phyloP scores from a whole-genome alignment of 2,329 filamentous ascomycete species.

The Eutypella sp. region DNA sequence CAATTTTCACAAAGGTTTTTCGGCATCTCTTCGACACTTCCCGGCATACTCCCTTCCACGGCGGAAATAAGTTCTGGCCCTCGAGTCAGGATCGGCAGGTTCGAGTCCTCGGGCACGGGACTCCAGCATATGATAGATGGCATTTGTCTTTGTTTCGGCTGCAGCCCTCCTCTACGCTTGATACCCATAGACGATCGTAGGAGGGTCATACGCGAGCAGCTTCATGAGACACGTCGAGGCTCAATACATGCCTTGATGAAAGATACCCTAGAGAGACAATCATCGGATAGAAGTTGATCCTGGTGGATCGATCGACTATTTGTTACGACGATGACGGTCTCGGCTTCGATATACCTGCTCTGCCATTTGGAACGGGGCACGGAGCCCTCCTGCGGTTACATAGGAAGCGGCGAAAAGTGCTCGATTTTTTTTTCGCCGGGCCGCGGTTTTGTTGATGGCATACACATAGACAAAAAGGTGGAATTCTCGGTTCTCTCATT shows the following conservation, averaged over 20 bases:
- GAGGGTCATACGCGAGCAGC: conserved; percentile 26
- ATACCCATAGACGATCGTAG: conserved; percentile 32
- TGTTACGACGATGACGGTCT: conserved; percentile 30
- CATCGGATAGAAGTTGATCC: conserved; percentile 24
- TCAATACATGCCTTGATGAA: conserved; percentile 22
- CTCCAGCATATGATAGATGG: conserved; percentile 33
- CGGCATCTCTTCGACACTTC: conserved; percentile 19
- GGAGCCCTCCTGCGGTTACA: conserved; percentile 25
- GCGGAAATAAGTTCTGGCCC: conserved; percentile 26
- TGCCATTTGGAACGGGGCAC: conserved; percentile 26
- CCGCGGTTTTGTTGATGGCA: conserved; percentile 29
- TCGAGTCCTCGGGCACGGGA: conserved; percentile 27
- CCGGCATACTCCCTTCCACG: conserved; percentile 26
- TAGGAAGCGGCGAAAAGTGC: conserved; percentile 27
- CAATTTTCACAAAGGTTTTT: conserved; percentile 19
- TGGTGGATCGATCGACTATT: conserved; percentile 15
- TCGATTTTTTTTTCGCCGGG: conserved; percentile 23
- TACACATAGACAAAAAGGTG: conserved; percentile 60
- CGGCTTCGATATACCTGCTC: conserved; percentile 28
- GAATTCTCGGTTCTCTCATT: conserved; percentile 59
- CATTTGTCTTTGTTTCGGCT: conserved; percentile 32
- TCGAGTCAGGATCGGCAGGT: conserved; percentile 27
- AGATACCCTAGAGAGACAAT: conserved; percentile 22
- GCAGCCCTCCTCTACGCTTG: conserved; percentile 26
- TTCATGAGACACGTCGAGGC: conserved; percentile 29